These are phyloP conservation scores for Flaveria ramosissima DNA, from an alignment of 129 eudicot species.

Conservation along the genomic window DNA sequence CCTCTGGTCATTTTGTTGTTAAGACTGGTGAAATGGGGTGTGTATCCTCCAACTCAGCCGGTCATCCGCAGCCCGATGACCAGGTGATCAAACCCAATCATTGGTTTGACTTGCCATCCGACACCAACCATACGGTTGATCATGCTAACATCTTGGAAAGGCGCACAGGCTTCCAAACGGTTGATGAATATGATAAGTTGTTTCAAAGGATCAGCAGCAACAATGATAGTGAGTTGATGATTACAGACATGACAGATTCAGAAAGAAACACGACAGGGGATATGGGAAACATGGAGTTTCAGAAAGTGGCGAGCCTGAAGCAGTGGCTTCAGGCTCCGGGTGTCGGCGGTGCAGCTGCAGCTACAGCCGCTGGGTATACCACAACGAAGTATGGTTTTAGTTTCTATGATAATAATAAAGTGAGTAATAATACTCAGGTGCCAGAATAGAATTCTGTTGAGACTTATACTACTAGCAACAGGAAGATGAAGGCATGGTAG, in stretches of 20 bases:
- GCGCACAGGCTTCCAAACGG: conserved; percentile 1
- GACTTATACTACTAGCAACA: neutral
- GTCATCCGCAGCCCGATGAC: conserved; percentile 10
- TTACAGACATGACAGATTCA: neutral
- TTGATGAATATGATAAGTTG: conserved; percentile 1
- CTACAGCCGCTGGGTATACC: neutral
- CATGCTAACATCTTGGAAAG: conserved; percentile 1
- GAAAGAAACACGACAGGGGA: neutral
- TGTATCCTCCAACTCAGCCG: conserved; percentile 17
- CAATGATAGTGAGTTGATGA: too few relatives aligned
- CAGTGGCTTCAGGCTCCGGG: conserved; percentile 23
- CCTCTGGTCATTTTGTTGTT: neutral
- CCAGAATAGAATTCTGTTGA: conserved; percentile 2
- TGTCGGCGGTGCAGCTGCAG: neutral
- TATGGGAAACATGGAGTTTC: conserved; percentile 15
- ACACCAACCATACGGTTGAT: neutral
- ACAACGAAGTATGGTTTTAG: conserved; percentile 6
- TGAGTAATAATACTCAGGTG: neutral
- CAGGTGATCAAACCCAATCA: conserved; percentile 6
- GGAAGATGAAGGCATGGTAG: neutral
- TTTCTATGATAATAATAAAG: conserved; percentile 19
- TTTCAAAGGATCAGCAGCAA: too few relatives aligned
- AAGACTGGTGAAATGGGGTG: conserved; percentile 24
- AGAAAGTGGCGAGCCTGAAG: conserved; percentile 22
- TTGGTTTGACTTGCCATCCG: neutral